Base-by-base conservation (phyloP, 1,284 basidiomycete species). In the Puccinia polysora region DNA sequence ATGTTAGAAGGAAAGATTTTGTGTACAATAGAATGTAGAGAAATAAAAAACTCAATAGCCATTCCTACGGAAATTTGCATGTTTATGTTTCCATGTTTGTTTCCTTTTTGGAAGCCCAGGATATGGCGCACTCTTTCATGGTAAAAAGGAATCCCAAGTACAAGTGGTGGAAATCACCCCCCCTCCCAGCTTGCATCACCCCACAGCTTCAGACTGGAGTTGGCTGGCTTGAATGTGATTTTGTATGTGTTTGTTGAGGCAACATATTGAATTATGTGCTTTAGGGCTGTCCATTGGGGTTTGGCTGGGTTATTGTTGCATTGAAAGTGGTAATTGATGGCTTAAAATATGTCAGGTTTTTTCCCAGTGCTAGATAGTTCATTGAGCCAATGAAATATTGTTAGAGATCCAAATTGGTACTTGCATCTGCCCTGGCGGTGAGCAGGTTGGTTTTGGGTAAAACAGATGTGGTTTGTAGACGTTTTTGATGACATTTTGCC, bases 111-210 rank as follows among this genome's bases (percentile, higher is more conserved):
- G 56, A 59, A 3, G 32, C 56, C 56, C 56, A 59, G 8, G 56
- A 30, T 23, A 59, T 34, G 4, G 53, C 25, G 15, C 56, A 34
- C 10, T 20, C 34, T 3, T 34, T 12, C 23, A n/a, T n/a, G 12
- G 10, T 59, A 5, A 23, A 34, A 20, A 59, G 23, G n/a, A 36
- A 59, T 1, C 56, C 56, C 20, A 36, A 59, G 2, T 30, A 36
- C 2, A 36, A 59, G 3, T 36, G 18, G 23, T 59, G 56, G 20
- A 10, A 59, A 12, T 59, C 56, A 10, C 56, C 56, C 2, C 56
- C n/a, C n/a, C n/a, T n/a, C 56, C 56, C 56, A 59, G n/a, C 28
- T 40, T 2, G 56, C 56, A 40, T 59, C 56, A 20, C 20, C 30
- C 56, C 56, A 59, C 2, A 34, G 23, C 6, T 6, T 32, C 15